Percentiles rank a stretch among this genome's conserved stretches.
phyloP scores from a whole-genome alignment of 2,329 filamentous ascomycete genomes.

The Colletotrichum liaoningense region DNA sequence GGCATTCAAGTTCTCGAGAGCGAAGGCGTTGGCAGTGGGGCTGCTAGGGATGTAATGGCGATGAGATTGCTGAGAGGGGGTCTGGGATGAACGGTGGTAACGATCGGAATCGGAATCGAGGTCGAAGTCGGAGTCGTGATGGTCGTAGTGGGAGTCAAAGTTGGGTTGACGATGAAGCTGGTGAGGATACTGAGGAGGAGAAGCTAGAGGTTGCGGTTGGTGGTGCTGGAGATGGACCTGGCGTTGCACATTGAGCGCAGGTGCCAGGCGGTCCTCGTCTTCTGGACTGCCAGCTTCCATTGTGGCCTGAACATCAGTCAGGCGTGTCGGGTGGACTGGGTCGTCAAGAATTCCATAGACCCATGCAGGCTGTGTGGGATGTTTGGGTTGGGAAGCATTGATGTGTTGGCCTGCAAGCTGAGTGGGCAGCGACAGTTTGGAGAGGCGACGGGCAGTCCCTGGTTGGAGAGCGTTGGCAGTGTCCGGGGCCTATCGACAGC shows the following conservation, averaged over 20 bases:
- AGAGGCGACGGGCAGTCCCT: slow-evolving; percentile 36
- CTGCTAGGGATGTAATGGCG: slow-evolving; percentile 39
- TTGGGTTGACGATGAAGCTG: slow-evolving; percentile 39
- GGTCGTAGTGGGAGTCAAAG: slow-evolving; percentile 40
- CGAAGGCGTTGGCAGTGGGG: slow-evolving; percentile 37
- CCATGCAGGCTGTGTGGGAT: slow-evolving; percentile 51
- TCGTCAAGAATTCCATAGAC: slow-evolving; percentile 53
- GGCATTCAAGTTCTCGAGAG: slow-evolving; percentile 30
- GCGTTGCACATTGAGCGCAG: slow-evolving; percentile 40
- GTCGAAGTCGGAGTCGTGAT: slow-evolving; percentile 43
- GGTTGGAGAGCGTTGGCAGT: slow-evolving; percentile 35
- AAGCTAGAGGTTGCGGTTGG: slow-evolving; percentile 23
- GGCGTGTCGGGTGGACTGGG: slow-evolving; percentile 54
- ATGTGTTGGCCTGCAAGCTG: slow-evolving; percentile 56
- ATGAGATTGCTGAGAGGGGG: slow-evolving; percentile 35
- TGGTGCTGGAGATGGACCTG: slow-evolving; percentile 43
- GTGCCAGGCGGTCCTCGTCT: slow-evolving; percentile 52
- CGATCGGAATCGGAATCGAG: slow-evolving; percentile 42
- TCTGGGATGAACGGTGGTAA: slow-evolving; percentile 39
- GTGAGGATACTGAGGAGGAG: slow-evolving; percentile 43
- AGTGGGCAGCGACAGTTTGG: slow-evolving; percentile 45
- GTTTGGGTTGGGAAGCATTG: slow-evolving; percentile 55
- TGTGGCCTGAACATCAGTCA: slow-evolving; percentile 58
- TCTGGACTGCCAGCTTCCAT: slow-evolving; percentile 61
- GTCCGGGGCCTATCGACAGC: slow-evolving; percentile 35